Base-by-base conservation (phyloP, 768 basidiomycete species). In the Agrocybe chaxingu region DNA sequence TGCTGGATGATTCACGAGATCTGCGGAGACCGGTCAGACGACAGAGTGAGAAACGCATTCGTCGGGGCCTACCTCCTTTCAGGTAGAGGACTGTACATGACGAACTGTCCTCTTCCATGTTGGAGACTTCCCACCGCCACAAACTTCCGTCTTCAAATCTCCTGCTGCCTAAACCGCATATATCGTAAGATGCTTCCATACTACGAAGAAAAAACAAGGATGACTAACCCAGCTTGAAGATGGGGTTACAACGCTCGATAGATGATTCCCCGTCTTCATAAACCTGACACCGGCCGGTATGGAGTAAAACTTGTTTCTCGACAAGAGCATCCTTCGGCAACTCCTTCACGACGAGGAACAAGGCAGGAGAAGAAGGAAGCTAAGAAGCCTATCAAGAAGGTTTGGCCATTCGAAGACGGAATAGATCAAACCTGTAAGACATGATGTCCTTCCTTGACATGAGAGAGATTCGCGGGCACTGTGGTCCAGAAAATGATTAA, bases 301-400 rank as follows among this genome's bases (percentile, higher is more conserved):
- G 88, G 8, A 82, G 62, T 6, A 89, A 55, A 1, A 85, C 80
- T 61, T 92, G 90, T 57, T 89, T 90, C 63, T 93, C 91, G 8
- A 91, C 60, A 32, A 80, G 63, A 1, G 89, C 91, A 48, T 72
- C 75, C 58, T 87, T 89, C 0, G 91, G 91, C 7, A 93, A 70
- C 34, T 77, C 73, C 48, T 80, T 77, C 5, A 89, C 77, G 2
- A 73, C 77, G 0, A 84, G 58, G 59, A 87, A 88, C 6, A 93
- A 66, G 0, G 78, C 78, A 4, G 73, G 74, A 41, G 60, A 52
- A 51, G 60, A 47, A 50, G 52, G 33, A 42, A 42, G 51, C 64
- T 62, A 33, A 7, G 16, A 13, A 41, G 13, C 39, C 47, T 51
- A 50, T 54, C 48, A 34, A 10, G 30, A 42, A 35, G 36, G 29